Evolutionary conservation across 2,329 filamentous ascomycete genomes (phyloP).

Genomic region (Cordyceps cicadae): DNA sequence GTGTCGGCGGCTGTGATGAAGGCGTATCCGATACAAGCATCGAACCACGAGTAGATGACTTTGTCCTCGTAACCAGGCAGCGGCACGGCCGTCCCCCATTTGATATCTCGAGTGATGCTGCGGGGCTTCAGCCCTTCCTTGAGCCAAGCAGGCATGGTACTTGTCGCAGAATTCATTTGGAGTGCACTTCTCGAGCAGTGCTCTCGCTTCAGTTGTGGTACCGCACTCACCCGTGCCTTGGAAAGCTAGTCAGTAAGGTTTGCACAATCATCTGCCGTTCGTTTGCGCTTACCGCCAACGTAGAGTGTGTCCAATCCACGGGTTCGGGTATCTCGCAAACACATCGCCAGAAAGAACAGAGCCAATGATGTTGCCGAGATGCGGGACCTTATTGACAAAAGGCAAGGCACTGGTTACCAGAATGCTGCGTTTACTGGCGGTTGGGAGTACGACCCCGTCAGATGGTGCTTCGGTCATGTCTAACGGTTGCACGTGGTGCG

Average conservation of each 20-base stretch:
- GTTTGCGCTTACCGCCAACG: conserved; percentile 53
- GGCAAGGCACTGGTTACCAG: conserved; percentile 84
- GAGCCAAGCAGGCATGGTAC: conserved; percentile 79
- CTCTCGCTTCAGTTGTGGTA: conserved; percentile 91
- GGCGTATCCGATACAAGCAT: conserved; percentile 86
- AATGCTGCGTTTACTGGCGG: too few relatives aligned
- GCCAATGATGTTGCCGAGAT: conserved; percentile 82
- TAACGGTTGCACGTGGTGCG: too few relatives aligned
- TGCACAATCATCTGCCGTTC: background rate
- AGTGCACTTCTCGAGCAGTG: conserved; percentile 74
- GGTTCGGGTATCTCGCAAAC: conserved; percentile 70
- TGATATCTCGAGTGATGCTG: conserved; percentile 85
- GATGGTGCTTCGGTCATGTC: too few relatives aligned
- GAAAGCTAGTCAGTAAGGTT: conserved; percentile 17
- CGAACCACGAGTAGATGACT: conserved; percentile 90
- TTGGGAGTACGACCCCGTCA: too few relatives aligned
- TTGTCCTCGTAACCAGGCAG: conserved; percentile 49
- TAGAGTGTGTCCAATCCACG: conserved; percentile 73
- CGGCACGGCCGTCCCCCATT: conserved; percentile 61
- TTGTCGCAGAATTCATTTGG: conserved; percentile 83
- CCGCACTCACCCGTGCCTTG: conserved; percentile 69
- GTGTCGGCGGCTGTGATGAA: conserved; percentile 90
- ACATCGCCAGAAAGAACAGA: conserved; percentile 84
- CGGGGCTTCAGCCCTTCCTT: conserved; percentile 76
- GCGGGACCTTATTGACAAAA: conserved; percentile 67